These are phyloP conservation scores for Syzygium aromaticum DNA, from an alignment of 345 rosid genomes.

Conservation along the genomic window DNA sequence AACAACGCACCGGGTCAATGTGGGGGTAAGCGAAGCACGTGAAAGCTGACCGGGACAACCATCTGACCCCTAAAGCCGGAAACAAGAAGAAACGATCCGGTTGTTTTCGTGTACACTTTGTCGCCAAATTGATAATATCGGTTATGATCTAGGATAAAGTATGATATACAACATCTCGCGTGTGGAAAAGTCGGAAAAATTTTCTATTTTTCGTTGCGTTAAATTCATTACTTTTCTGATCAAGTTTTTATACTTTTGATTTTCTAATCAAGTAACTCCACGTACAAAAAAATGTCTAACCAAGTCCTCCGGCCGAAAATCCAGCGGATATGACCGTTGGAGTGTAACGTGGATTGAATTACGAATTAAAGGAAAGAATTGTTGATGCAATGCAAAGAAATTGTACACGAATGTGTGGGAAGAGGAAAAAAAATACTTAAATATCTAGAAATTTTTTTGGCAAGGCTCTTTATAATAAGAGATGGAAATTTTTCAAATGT, in stretches of 20 bases:
- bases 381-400: not conserved
- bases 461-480: not conserved
- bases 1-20: not conserved
- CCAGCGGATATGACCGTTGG: not conserved
- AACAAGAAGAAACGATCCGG: not conserved
- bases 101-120: not conserved
- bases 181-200: not conserved
- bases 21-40: not conserved
- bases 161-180: not conserved
- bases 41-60: not conserved
- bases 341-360: not conserved
- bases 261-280: not conserved
- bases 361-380: not conserved
- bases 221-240: not conserved
- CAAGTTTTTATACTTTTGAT: rapidly evolving
- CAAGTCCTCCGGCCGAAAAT: not conserved
- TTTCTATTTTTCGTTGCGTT: not conserved
- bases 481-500: not conserved
- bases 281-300: not conserved
- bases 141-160: not conserved
- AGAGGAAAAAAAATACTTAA: not conserved
- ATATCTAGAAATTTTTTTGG: not conserved
- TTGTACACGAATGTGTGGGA: not conserved
- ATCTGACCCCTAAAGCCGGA: not conserved
- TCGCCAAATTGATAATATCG: too few species aligned